Conservation (phyloP, 2,329 filamentous ascomycete genomes). For the Aureobasidium zeae region DNA sequence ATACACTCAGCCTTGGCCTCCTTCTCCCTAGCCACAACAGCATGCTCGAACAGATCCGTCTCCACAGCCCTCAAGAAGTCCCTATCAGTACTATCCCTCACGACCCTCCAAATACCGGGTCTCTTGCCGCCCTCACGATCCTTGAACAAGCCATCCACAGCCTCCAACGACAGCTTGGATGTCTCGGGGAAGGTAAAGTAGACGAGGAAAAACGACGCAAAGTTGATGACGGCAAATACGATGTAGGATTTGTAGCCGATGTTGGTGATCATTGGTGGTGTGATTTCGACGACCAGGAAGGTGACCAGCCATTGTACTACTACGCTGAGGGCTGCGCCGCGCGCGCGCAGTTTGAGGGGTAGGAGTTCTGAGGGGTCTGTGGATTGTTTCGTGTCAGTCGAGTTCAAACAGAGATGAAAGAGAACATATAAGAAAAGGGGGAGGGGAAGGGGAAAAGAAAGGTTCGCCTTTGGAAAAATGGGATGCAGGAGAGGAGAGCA, state of each 20-base stretch:
- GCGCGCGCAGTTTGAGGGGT: conserved; percentile 20
- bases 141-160: conserved; percentile 17
- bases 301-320: conserved; percentile 24
- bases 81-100: conserved; percentile 3
- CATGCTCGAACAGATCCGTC: too few relatives aligned
- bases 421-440: too few relatives aligned
- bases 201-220: conserved; percentile 44
- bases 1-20: too few relatives aligned
- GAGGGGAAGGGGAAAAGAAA: background rate
- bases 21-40: too few relatives aligned
- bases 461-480: too few relatives aligned
- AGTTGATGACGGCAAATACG: conserved; percentile 55
- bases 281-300: conserved; percentile 21
- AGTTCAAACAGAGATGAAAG: too few relatives aligned
- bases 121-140: conserved; percentile 3
- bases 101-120: conserved; percentile 6
- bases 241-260: conserved; percentile 47
- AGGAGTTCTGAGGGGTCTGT: conserved; percentile 21
- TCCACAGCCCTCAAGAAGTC: background rate
- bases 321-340: conserved; percentile 22
- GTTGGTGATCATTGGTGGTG: conserved; percentile 38
- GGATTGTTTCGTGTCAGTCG: background rate
- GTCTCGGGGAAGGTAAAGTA: conserved; percentile 38
- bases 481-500: too few relatives aligned
- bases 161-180: conserved; percentile 13